These are phyloP conservation scores for Aureobasidium namibiae DNA, from an alignment of 2,329 filamentous ascomycete genomes.

Conservation along the genomic window DNA sequence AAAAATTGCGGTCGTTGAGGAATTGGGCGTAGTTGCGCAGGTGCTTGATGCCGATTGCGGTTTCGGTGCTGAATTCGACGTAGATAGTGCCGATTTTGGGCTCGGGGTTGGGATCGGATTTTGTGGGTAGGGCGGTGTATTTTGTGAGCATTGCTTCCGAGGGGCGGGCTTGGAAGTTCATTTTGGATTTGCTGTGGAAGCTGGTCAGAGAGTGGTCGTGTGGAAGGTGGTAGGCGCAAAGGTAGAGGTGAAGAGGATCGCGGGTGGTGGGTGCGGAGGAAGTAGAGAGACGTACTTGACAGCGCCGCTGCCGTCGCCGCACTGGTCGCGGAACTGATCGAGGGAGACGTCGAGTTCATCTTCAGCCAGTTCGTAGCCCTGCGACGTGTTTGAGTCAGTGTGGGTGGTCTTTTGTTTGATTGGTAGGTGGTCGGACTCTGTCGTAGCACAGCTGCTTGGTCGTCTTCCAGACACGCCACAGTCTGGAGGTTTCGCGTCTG, in stretches of 20 bases:
- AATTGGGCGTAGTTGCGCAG: conserved; percentile 83
- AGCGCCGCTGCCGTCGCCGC: conserved; percentile 62
- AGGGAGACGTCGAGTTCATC: conserved; percentile 82
- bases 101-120: conserved; percentile 55
- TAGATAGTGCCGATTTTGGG: conserved; percentile 76
- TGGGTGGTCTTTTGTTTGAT: neutral
- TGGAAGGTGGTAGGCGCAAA: neutral
- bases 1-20: conserved; percentile 70
- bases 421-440: conserved; percentile 51
- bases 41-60: conserved; percentile 80
- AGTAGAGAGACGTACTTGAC: conserved; percentile 52
- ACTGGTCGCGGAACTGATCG: conserved; percentile 68
- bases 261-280: too few species aligned
- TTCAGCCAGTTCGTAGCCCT: conserved; percentile 91
- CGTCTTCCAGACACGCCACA: conserved; percentile 92
- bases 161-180: conserved; percentile 83
- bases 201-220: neutral
- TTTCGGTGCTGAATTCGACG: conserved; percentile 81
- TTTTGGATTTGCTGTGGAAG: conserved; percentile 60
- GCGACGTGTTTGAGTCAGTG: conserved; percentile 13
- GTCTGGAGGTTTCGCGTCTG: conserved; percentile 43
- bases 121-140: conserved; percentile 65
- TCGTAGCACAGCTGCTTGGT: conserved; percentile 92
- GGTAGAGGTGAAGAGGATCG: too few species aligned
- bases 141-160: conserved; percentile 76